These are phyloP conservation scores for Mycena galericulata DNA, from an alignment of 768 basidiomycete genomes.

Conservation along the genomic window DNA sequence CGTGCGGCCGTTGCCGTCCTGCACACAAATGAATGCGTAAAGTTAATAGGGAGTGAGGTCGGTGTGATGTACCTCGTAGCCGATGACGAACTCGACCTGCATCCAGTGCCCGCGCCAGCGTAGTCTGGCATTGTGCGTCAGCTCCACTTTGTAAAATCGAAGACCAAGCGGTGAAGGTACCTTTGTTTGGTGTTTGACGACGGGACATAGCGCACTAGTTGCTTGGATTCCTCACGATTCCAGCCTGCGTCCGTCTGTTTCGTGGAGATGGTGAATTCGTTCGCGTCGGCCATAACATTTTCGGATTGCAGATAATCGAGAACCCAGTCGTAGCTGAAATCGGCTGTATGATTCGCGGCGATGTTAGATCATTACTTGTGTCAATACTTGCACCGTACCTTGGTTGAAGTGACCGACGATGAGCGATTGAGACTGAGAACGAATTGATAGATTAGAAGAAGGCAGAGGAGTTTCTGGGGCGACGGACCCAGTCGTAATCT, in stretches of 20 bases:
- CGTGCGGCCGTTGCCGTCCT: conserved; percentile 36
- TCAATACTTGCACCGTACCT: background rate
- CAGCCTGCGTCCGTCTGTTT: conserved; percentile 37
- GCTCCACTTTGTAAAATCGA: background rate
- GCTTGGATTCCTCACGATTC: conserved; percentile 33
- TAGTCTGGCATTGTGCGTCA: background rate
- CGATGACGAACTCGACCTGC: conserved; percentile 35
- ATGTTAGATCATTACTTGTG: background rate
- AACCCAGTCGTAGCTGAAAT: conserved; percentile 46
- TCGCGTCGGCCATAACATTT: conserved; percentile 39
- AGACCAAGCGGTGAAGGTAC: background rate
- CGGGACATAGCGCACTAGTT: conserved; percentile 33
- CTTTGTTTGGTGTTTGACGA: conserved; percentile 33
- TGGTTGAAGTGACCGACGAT: conserved; percentile 42
- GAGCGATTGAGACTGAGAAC: conserved; percentile 35
- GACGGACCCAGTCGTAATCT: conserved; percentile 32
- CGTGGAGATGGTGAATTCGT: conserved; percentile 39
- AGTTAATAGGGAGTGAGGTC: background rate
- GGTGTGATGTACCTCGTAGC: conserved; percentile 22
- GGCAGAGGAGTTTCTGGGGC: background rate
- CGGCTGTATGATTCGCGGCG: conserved; percentile 22
- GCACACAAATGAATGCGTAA: background rate
- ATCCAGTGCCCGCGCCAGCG: conserved; percentile 34
- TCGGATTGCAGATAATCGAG: conserved; percentile 39
- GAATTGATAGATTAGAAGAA: background rate